Percentiles rank a stretch among this genome's conserved stretches.
phyloP scores from a whole-genome alignment of 2,329 filamentous ascomycete species.

The Aspergillus fijiensis region DNA sequence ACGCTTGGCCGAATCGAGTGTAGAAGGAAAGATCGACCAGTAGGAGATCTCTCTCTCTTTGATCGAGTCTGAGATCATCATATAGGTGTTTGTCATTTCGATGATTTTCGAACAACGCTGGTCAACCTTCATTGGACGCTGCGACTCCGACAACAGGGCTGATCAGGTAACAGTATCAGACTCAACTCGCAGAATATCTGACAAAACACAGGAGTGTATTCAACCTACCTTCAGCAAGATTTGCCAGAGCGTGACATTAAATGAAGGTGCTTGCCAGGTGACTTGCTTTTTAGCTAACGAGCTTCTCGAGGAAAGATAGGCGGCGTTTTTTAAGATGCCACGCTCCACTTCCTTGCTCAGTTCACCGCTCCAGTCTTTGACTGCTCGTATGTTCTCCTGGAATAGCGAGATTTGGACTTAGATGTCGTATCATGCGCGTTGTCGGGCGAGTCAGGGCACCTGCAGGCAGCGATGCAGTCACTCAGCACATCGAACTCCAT shows the following conservation, averaged over 20 bases:
- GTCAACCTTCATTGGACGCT: background rate
- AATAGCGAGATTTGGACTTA: slow-evolving; percentile 11
- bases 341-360: slow-evolving; percentile 11
- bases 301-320: slow-evolving; percentile 14
- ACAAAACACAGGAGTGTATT: background rate
- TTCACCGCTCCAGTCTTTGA: slow-evolving; percentile 29
- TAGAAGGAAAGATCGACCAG: background rate
- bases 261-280: background rate
- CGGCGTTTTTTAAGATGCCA: slow-evolving; percentile 22
- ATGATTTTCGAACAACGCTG: background rate
- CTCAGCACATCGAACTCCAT: slow-evolving; percentile 20
- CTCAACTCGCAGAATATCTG: background rate
- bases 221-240: background rate
- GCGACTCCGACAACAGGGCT: background rate
- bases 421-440: slow-evolving; percentile 19
- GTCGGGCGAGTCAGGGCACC: slow-evolving; percentile 24
- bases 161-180: background rate
- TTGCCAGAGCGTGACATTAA: background rate
- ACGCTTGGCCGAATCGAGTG: background rate
- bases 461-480: slow-evolving; percentile 26
- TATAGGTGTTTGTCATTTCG: background rate
- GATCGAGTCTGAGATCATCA: background rate
- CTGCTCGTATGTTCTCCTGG: slow-evolving; percentile 7
- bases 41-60: background rate
- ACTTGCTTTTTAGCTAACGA: slow-evolving; percentile 5